Evolutionary conservation across 306 rosid genomes (phyloP).

Genomic region (Nissolia schottii): DNA sequence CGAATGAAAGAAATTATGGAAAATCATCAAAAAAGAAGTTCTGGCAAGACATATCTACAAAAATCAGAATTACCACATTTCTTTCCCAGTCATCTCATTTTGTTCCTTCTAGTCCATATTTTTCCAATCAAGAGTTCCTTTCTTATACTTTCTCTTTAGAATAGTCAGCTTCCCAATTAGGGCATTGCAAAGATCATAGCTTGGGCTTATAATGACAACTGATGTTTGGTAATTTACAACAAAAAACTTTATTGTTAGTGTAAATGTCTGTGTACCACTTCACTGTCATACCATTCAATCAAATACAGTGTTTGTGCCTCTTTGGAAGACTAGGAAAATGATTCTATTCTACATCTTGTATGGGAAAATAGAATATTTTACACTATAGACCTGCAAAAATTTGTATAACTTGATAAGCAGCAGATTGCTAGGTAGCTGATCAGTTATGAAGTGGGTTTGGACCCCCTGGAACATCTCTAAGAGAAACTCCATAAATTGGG

Average conservation of each 20-base stretch:
- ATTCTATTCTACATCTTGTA: slow-evolving; percentile 22
- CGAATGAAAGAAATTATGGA: neutral
- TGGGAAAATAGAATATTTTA: slow-evolving; percentile 20
- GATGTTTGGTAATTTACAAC: slow-evolving; percentile 6
- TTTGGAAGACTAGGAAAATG: slow-evolving; percentile 3
- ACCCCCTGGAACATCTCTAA: slow-evolving; percentile 69
- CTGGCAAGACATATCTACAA: neutral
- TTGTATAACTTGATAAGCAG: slow-evolving; percentile 30
- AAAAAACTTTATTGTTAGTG: neutral
- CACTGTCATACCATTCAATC: slow-evolving; percentile 21
- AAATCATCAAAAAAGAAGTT: neutral
- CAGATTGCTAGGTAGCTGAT: slow-evolving; percentile 34
- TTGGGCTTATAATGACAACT: neutral
- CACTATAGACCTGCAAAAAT: slow-evolving; percentile 40
- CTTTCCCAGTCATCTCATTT: neutral
- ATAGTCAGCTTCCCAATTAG: slow-evolving; percentile 8
- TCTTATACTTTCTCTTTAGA: neutral
- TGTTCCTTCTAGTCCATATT: neutral
- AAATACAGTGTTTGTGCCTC: slow-evolving; percentile 8
- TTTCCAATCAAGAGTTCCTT: neutral
- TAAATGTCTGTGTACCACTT: slow-evolving; percentile 21
- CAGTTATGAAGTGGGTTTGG: slow-evolving; percentile 91
- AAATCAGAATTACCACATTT: neutral
- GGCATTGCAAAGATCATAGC: neutral
- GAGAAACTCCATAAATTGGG: slow-evolving; percentile 48